Evolutionary conservation across 164 flowering plant species (phyloP), one percentile per base, ranked within the genome.

Genomic region (Brasenia schreberi): DNA sequence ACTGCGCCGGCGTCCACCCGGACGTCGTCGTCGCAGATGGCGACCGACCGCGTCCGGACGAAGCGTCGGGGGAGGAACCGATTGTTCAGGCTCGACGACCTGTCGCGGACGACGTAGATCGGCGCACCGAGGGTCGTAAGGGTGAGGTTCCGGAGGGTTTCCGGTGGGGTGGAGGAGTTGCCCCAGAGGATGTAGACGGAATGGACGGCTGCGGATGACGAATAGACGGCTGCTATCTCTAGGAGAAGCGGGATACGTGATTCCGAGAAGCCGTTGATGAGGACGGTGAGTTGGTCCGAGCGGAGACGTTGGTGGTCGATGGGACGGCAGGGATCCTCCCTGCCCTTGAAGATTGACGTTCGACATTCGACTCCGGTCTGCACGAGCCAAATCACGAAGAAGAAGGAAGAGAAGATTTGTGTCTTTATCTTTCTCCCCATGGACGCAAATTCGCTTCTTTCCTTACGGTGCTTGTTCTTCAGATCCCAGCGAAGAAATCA

Each of bases 221-320:
- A 70, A 79, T 93, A 93, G 42, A 82, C 42, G 76, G 83, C 72
- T 72, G 87, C 81, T 66, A 93, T 75, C 39, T 85, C 74, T 19
- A 66, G 83, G 77, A 93, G 92, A 65, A 90, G 89, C 12, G 87
- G 84, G 72, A 93, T 75, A 12, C 98, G 87, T 44, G 83, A 72
- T 66, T 81, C 87, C 59, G 93, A 86, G 77, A 81, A 93, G 71
- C 97, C 98, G 81, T 81, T 88, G 82, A 93, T 84, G n/a, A 93
- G 80, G 63, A 87, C 87, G 7, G 97, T 90, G 66, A 88, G 65
- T 65, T 86, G 92, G 62, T 87, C 89, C 6, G 84, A 66, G 60
- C 84, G 76, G 65, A 84, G 82, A 33, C 74, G 64, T 18, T 56
- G 70, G 11, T 73, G 79, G 65, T 76, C 64, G 18, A 69, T 69